Conservation (phyloP, 371 early-diverging fungal species). For the Circinella minor region DNA sequence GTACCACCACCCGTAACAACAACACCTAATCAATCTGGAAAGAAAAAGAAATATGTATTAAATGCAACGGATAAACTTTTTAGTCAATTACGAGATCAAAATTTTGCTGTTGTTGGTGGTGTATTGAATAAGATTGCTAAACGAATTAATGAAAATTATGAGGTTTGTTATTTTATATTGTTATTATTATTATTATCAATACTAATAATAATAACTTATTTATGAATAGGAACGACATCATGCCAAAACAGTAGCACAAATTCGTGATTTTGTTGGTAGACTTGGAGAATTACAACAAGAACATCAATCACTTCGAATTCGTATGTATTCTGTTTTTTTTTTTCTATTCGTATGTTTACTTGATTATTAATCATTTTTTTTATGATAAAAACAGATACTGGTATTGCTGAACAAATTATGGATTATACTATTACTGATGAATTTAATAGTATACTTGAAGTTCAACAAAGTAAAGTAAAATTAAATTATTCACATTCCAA, state of each 20-base stretch:
- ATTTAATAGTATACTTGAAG: conserved; percentile 81
- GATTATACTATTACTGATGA: conserved; percentile 78
- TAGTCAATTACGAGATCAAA: conserved; percentile 82
- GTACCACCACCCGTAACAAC: conserved; percentile 15
- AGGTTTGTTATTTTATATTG: conserved; percentile 43
- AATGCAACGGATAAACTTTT: conserved; percentile 82
- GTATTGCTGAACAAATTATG: conserved; percentile 84
- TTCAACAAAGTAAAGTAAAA: conserved; percentile 81
- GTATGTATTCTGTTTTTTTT: conserved; percentile 52
- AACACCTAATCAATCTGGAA: conserved; percentile 35
- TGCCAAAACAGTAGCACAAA: conserved; percentile 86
- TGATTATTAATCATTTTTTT: conserved; percentile 1
- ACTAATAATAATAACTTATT: background rate
- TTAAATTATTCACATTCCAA: background rate
- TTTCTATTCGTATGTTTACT: conserved; percentile 5
- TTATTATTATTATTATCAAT: background rate
- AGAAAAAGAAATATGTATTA: conserved; percentile 80
- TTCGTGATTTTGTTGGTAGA: conserved; percentile 89
- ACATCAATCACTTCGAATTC: conserved; percentile 79
- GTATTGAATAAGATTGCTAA: conserved; percentile 83
- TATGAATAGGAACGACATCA: conserved; percentile 72
- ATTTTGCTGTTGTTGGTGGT: conserved; percentile 88
- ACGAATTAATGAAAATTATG: conserved; percentile 84
- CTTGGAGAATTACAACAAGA: conserved; percentile 83
- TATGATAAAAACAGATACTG: conserved; percentile 64